Conservation (phyloP, 768 basidiomycete species). For the Hebeloma cylindrosporum region DNA sequence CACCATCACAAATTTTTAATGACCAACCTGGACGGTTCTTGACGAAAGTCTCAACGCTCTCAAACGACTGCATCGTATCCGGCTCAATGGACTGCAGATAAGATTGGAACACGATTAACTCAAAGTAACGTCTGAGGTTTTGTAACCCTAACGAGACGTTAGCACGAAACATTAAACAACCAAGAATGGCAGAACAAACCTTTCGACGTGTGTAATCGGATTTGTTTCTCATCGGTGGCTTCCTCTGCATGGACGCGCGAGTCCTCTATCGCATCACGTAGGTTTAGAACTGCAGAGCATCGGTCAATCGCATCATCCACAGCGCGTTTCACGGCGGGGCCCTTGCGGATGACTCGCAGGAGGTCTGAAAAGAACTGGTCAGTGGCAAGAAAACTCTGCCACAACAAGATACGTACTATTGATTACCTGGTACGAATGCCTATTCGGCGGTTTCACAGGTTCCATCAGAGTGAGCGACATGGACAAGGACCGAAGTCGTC, state of each 20-base stretch:
- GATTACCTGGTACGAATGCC: constrained; percentile 82
- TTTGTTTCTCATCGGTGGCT: constrained; percentile 68
- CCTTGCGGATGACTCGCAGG: constrained; percentile 83
- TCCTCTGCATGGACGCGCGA: constrained; percentile 76
- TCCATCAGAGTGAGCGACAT: constrained; percentile 41
- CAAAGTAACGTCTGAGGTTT: constrained; percentile 82
- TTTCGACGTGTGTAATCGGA: constrained; percentile 64
- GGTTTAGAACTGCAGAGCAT: constrained; percentile 78
- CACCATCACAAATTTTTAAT: background rate
- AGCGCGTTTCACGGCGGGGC: constrained; percentile 77
- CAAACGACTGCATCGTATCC: constrained; percentile 74
- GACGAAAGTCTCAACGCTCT: constrained; percentile 81
- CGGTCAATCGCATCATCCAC: constrained; percentile 90
- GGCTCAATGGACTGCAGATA: constrained; percentile 82
- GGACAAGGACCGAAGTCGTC: constrained; percentile 43
- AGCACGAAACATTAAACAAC: constrained; percentile 6
- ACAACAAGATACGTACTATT: constrained; percentile 61
- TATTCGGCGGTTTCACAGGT: constrained; percentile 30
- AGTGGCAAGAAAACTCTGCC: constrained; percentile 2
- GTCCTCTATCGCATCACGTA: constrained; percentile 88
- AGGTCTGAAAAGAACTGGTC: constrained; percentile 51
- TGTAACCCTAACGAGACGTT: constrained; percentile 54
- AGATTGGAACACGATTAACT: constrained; percentile 85
- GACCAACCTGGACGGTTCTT: constrained; percentile 75
- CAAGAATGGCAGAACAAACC: constrained; percentile 42